Percentiles rank a stretch among this genome's conserved stretches.
These are phyloP conservation scores for Aspergillus japonicus DNA, from an alignment of 2,329 filamentous ascomycete genomes.

Conservation along the genomic window DNA sequence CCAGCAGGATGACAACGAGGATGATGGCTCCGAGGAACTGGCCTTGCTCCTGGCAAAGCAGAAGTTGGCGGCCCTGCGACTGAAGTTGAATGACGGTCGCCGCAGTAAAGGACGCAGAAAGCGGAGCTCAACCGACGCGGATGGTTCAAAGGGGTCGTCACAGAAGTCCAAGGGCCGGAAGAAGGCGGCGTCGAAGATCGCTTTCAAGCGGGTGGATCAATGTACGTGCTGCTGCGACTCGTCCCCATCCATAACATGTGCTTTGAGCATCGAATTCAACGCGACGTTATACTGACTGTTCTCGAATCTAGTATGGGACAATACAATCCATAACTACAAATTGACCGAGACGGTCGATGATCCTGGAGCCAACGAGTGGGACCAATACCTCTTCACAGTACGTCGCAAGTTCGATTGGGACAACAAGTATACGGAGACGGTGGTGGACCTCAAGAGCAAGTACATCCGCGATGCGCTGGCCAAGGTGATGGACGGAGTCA, in stretches of 20 bases:
- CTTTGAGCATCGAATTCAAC: neutral
- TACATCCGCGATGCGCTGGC: constrained; percentile 68
- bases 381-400: constrained; percentile 80
- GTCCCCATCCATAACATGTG: neutral
- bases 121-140: constrained; percentile 13
- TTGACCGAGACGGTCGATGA: constrained; percentile 66
- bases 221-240: constrained; percentile 32
- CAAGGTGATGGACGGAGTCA: constrained; percentile 72
- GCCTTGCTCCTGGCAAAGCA: constrained; percentile 24
- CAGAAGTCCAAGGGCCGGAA: constrained; percentile 40
- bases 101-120: constrained; percentile 17
- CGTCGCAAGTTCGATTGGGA: constrained; percentile 81
- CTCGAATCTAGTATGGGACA: constrained; percentile 47
- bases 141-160: constrained; percentile 21
- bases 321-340: constrained; percentile 63
- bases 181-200: constrained; percentile 55
- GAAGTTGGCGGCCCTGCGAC: constrained; percentile 21
- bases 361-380: constrained; percentile 65
- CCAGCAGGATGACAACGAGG: constrained; percentile 31
- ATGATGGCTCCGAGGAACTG: constrained; percentile 28
- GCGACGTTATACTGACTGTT: neutral
- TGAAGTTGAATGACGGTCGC: constrained; percentile 21
- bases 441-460: constrained; percentile 84
- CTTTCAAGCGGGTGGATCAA: constrained; percentile 69
- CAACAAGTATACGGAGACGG: constrained; percentile 71